Conservation (phyloP, 2,329 filamentous ascomycete genomes). For the Exserohilum rostratum region DNA sequence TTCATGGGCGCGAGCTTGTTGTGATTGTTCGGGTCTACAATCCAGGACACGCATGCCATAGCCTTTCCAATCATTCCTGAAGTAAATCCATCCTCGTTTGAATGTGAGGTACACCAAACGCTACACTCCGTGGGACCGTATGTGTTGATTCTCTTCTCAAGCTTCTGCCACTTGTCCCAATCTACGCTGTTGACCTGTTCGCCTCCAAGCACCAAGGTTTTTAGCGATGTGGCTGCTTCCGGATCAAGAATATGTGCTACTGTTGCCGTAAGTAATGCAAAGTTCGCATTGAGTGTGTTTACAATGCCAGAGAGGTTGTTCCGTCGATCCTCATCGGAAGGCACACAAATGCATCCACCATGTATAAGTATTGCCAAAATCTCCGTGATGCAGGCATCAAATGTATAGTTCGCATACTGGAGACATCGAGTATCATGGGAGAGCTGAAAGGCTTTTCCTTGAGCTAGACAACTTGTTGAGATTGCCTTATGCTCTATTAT, state of each 20-base stretch:
- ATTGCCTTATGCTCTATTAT: not conserved
- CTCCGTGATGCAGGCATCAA: slow-evolving; percentile 56
- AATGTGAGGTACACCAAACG: not conserved
- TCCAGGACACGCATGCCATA: slow-evolving; percentile 34
- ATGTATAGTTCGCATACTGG: slow-evolving; percentile 46
- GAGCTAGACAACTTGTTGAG: not conserved
- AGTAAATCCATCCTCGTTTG: not conserved
- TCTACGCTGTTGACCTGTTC: not conserved
- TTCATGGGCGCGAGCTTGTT: not conserved
- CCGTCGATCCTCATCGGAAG: slow-evolving; percentile 1
- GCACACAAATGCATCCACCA: slow-evolving; percentile 55
- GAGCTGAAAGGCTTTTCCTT: not conserved
- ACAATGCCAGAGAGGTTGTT: too few relatives aligned
- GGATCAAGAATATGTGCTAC: too few relatives aligned
- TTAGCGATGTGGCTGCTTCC: not conserved
- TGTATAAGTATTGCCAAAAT: slow-evolving; percentile 61
- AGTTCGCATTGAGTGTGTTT: not conserved
- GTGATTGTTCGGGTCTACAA: not conserved
- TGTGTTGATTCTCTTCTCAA: too few relatives aligned
- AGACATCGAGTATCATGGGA: not conserved
- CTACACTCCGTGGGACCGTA: not conserved
- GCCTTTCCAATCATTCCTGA: not conserved
- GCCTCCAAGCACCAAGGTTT: not conserved
- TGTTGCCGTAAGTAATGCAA: not conserved
- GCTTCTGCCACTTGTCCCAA: not conserved